Base-by-base conservation (phyloP, 257 asterid species). In the Gentiana straminea region DNA sequence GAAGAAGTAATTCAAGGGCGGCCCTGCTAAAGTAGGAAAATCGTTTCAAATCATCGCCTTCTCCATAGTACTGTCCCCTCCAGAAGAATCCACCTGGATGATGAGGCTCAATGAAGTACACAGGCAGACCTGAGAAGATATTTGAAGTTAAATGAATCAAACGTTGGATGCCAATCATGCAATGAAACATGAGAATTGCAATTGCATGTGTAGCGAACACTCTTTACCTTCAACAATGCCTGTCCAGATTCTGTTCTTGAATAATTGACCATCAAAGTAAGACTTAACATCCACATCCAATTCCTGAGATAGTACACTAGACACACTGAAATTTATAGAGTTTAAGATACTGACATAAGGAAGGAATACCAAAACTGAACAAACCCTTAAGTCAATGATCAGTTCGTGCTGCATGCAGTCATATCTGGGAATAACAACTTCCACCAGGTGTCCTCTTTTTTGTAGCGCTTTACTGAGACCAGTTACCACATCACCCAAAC, bases 21-120 rank as follows among this genome's bases (percentile, higher is more conserved):
- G 89, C 98, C 85, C 98, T 78, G 81, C 98, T 92, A 71, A 92
- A 92, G 86, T 73, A 87, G 67, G 98, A 92, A 79, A 92, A 92
- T 73, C 98, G 77, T 79, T 81, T 87, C 75, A 92, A 92, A 81
- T 92, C 98, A 49, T 92, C 98, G 44, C 52, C 58, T 75, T 91
- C 97, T 50, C 98, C 98, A 74, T 91, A 91, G 58, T 77, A 64
- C 64, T 91, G 94, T 69, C 93, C 93, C 71, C 98, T 87, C 95
- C 93, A 81, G 77, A 91, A 91, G 81, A 91, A 85, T 55, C 80
- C 78, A 60, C 73, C 81, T 10, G 95, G 94, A 71, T 91, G 98
- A 59, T 70, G 94, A 67, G 98, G 97, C 78, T 91, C 98, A 33
- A 91, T 83, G 73, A 91, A 88, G 70, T 91, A 85, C 64, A 91